These are phyloP conservation scores for Radiomyces spectabilis DNA, from an alignment of 192 early-diverging fungal genomes.

Conservation along the genomic window DNA sequence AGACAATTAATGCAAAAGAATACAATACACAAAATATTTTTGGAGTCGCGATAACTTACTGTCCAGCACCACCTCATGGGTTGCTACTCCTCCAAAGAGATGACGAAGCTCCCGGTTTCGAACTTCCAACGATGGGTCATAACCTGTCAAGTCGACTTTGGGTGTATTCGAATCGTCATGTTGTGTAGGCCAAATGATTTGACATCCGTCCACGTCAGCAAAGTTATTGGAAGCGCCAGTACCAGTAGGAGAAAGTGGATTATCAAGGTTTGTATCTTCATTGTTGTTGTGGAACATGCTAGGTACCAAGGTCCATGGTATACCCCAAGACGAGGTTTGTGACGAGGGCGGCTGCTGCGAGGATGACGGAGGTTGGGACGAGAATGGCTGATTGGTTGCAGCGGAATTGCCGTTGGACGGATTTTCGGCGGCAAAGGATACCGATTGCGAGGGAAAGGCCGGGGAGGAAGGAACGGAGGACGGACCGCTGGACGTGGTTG, in stretches of 20 bases:
- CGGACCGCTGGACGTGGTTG: neutral
- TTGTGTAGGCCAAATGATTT: slow-evolving; percentile 21
- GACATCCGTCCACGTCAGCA: neutral
- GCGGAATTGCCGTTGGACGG: too few species aligned
- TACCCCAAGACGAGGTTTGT: slow-evolving; percentile 16
- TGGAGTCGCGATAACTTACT: too few species aligned
- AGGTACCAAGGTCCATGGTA: slow-evolving; percentile 25
- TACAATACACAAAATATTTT: too few species aligned
- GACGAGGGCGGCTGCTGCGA: neutral
- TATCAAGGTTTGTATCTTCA: neutral
- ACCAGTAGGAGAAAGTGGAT: neutral
- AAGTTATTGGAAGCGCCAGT: neutral
- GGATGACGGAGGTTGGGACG: neutral
- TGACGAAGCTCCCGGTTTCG: slow-evolving; percentile 21
- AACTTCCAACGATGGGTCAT: slow-evolving; percentile 4
- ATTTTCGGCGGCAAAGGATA: neutral
- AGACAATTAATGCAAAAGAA: slow-evolving; percentile 8
- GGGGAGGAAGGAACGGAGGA: neutral
- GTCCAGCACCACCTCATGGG: slow-evolving; percentile 26
- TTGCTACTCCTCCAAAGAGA: slow-evolving; percentile 17
- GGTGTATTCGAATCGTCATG: neutral
- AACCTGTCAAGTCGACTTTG: slow-evolving; percentile 10
- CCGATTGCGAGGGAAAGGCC: neutral
- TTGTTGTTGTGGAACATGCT: slow-evolving; percentile 17
- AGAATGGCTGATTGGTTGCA: neutral